Evolutionary conservation across 306 rosid genomes (phyloP).

Genomic region (Rosa chinensis): DNA sequence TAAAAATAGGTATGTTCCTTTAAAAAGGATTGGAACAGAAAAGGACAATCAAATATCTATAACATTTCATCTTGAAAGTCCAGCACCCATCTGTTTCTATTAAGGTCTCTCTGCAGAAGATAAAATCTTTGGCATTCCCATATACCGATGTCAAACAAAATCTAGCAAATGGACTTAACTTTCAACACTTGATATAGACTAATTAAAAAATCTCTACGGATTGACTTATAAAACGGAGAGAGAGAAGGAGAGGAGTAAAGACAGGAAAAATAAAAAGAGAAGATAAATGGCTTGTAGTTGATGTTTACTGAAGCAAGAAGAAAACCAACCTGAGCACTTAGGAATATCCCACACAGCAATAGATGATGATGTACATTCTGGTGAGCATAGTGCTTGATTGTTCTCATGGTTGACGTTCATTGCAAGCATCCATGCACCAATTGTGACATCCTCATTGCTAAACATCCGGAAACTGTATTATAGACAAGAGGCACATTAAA

Average conservation of each 20-base stretch:
- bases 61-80: neutral
- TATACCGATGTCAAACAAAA: neutral
- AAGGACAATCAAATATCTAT: neutral
- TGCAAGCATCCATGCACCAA: slow-evolving; percentile 99
- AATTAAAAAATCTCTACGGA: neutral
- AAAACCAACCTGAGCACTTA: slow-evolving; percentile 85
- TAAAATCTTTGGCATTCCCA: neutral
- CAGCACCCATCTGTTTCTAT: neutral
- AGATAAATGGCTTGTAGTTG: slow-evolving; percentile 1
- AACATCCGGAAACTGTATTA: slow-evolving; percentile 90
- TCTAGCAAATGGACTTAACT: neutral
- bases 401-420: slow-evolving; percentile 97
- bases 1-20: neutral
- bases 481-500: slow-evolving; percentile 22
- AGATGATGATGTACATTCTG: slow-evolving; percentile 68
- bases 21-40: neutral
- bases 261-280: neutral
- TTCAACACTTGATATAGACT: neutral
- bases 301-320: slow-evolving; percentile 18
- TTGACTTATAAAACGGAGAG: neutral
- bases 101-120: neutral
- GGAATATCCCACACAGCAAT: slow-evolving; percentile 99
- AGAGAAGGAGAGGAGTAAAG: neutral
- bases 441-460: slow-evolving; percentile 97
- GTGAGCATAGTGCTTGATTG: slow-evolving; percentile 60